phyloP scores from a whole-genome alignment of 768 basidiomycete genomes.

The Panaeolus papilionaceus region DNA sequence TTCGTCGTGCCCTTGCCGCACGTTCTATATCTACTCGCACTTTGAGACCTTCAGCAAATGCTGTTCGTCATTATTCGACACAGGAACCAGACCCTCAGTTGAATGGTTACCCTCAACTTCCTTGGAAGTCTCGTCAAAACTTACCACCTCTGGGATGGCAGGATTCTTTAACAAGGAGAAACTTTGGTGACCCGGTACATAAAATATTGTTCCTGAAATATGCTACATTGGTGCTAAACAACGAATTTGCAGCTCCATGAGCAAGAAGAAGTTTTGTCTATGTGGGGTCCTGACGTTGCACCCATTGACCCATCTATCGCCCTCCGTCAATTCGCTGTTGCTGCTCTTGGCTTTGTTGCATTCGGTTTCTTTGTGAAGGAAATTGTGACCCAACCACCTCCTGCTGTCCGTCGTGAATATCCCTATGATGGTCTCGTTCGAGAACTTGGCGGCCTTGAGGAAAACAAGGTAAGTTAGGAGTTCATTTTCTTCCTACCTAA shows the following conservation, averaged over 20 bases:
- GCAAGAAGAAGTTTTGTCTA: slow-evolving; percentile 79
- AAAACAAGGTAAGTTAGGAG: slow-evolving; percentile 66
- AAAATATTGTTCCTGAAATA: background rate
- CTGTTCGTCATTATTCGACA: slow-evolving; percentile 40
- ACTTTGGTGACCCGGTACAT: slow-evolving; percentile 80
- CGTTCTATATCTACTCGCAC: slow-evolving; percentile 36
- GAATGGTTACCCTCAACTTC: slow-evolving; percentile 75
- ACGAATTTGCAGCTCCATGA: slow-evolving; percentile 66
- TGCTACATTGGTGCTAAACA: slow-evolving; percentile 21
- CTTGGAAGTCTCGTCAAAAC: slow-evolving; percentile 68
- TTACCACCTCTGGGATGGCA: slow-evolving; percentile 75
- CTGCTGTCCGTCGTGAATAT: slow-evolving; percentile 75
- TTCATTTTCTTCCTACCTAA: background rate
- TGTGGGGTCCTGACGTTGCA: slow-evolving; percentile 88
- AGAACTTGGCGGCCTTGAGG: slow-evolving; percentile 81
- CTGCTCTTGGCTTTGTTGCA: slow-evolving; percentile 63
- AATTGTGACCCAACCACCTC: slow-evolving; percentile 61
- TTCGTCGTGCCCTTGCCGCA: slow-evolving; percentile 44
- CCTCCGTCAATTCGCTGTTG: slow-evolving; percentile 68
- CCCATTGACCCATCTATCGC: slow-evolving; percentile 65
- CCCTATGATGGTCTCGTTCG: slow-evolving; percentile 76
- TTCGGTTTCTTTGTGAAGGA: slow-evolving; percentile 67
- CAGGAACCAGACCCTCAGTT: slow-evolving; percentile 69
- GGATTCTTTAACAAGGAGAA: slow-evolving; percentile 77
- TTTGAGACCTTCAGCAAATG: slow-evolving; percentile 19